Evolutionary conservation across 2,329 filamentous ascomycete genomes (phyloP), one percentile per base, ranked within the genome.

Genomic region (Penicillium oxalicum): DNA sequence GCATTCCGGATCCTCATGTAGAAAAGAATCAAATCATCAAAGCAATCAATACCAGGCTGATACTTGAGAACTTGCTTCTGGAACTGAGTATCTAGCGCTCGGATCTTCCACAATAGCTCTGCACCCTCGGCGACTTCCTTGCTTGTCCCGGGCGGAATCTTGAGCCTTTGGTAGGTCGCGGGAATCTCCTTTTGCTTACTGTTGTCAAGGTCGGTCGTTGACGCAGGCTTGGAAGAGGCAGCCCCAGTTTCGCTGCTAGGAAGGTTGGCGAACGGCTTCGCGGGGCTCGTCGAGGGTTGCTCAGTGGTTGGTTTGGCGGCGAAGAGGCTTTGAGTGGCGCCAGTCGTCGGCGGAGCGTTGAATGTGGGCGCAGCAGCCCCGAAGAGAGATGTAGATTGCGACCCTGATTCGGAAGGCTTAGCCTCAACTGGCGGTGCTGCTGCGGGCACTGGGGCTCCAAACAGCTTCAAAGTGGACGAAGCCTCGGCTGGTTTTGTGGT

Each of bases 1-100:
- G 62, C 61, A 13, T 67, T 64, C 39, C 71, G 69, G 44, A 67
- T 59, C 39, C 62, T 63, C 44, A 69, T 54, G 50, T 73, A 74
- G 45, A 66, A 66, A 4, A 65, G 53, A 27, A 74, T 57, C 32
- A 69, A 33, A 12, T 56, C 51, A 46, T 71, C 69, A 42, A 73
- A 67, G 39, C 64, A 60, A 40, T 69, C 53, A 2, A 44, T 61
- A 12, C 58, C 52, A 5, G 69, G 64, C 48, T 72, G 59, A 25
- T 65, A 50, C 4, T 54, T 52, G 9, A 61, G 54, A 9, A 72
- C 43, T 39, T 65, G 57, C 6, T 59, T 58, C 46, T 69, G 61
- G 51, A 72, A 68, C 18, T 54, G 58, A 29, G 61, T 54, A 47
- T 72, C 71, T 47, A 73, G 49, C 12, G 57, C 54, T 28, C 63